These are phyloP conservation scores for Vitis labrusca DNA, from an alignment of 164 flowering plant genomes.

Conservation along the genomic window DNA sequence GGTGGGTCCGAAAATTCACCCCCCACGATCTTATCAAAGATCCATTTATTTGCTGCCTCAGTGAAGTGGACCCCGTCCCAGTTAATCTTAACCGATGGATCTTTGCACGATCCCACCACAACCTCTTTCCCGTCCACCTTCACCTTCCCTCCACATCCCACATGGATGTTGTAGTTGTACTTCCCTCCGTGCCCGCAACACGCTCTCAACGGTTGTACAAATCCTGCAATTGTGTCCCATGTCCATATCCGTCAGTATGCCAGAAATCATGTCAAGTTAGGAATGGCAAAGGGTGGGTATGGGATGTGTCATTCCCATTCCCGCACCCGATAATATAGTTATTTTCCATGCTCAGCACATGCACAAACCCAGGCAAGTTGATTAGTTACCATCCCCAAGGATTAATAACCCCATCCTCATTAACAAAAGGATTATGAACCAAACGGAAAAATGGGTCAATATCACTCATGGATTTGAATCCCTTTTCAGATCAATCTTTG, in stretches of 20 bases:
- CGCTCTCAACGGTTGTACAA: slow-evolving; percentile 24
- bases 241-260: neutral
- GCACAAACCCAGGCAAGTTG: too few relatives aligned
- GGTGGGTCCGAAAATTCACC: slow-evolving; percentile 59
- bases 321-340: too few relatives aligned
- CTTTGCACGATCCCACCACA: slow-evolving; percentile 50
- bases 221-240: slow-evolving; percentile 25
- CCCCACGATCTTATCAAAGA: slow-evolving; percentile 48
- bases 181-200: slow-evolving; percentile 80
- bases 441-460: too few relatives aligned
- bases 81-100: slow-evolving; percentile 47
- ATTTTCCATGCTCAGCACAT: too few relatives aligned
- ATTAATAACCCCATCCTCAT: too few relatives aligned
- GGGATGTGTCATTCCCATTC: too few relatives aligned
- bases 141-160: slow-evolving; percentile 58
- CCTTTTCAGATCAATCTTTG: too few relatives aligned
- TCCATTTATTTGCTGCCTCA: slow-evolving; percentile 72
- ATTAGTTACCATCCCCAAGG: too few relatives aligned
- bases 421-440: too few relatives aligned
- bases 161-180: slow-evolving; percentile 55
- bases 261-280: too few relatives aligned
- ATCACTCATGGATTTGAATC: too few relatives aligned
- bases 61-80: slow-evolving; percentile 93
- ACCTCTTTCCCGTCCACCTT: slow-evolving; percentile 45
- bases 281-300: too few relatives aligned